phyloP scores from a whole-genome alignment of 192 early-diverging fungal genomes.

The Pilaira anomala region DNA sequence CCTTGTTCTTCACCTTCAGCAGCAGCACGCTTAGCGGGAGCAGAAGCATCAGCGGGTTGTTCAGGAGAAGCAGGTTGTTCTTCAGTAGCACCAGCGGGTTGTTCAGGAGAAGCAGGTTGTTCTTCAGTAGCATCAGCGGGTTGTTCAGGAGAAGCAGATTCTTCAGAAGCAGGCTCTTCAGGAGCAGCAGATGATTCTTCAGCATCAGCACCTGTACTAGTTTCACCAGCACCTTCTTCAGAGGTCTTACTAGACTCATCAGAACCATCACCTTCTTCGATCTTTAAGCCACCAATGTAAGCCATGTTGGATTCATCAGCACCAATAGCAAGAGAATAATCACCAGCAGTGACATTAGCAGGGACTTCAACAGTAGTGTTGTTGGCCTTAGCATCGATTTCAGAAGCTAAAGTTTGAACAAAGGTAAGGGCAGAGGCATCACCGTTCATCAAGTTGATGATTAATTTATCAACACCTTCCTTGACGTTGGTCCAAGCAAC shows the following conservation, averaged over 20 bases:
- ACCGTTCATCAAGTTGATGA: conserved; percentile 25
- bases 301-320: conserved; percentile 10
- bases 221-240: too few relatives aligned
- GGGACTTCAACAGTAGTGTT: conserved; percentile 13
- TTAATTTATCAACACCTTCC: conserved; percentile 9
- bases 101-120: background rate
- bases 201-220: background rate
- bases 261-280: background rate
- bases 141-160: background rate
- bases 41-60: background rate
- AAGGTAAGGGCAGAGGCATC: conserved; percentile 12
- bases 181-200: too few relatives aligned
- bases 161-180: background rate
- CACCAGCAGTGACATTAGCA: conserved; percentile 15
- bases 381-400: conserved; percentile 7
- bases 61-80: background rate
- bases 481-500: conserved; percentile 16
- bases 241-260: too few relatives aligned
- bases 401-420: conserved; percentile 1
- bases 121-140: background rate
- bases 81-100: background rate
- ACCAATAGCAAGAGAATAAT: conserved; percentile 26
- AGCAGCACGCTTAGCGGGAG: background rate
- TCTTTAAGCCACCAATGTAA: conserved; percentile 24
- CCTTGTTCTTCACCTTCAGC: background rate